These are phyloP conservation scores for Trypanosoma scelopori DNA, from an alignment of 208 protist species.

Conservation along the genomic window DNA sequence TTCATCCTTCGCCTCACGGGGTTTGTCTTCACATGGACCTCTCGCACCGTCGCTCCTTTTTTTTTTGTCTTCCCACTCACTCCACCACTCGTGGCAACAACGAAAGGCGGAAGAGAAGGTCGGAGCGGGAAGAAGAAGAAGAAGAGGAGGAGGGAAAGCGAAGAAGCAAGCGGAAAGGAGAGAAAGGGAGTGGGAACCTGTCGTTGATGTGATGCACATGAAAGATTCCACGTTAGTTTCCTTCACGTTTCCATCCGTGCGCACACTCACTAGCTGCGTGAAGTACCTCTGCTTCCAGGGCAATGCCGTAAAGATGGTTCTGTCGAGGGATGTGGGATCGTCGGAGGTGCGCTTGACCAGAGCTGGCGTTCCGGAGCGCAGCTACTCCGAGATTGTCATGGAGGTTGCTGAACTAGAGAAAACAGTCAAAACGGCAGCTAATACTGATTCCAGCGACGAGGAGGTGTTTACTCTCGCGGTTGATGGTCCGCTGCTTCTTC, in stretches of 20 bases:
- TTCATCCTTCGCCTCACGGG: too few relatives aligned
- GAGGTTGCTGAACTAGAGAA: slow-evolving; percentile 4
- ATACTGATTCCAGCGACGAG: slow-evolving; percentile 14
- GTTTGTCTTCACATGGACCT: too few relatives aligned
- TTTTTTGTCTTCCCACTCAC: too few relatives aligned
- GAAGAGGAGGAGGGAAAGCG: too few relatives aligned
- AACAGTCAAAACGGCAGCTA: background rate
- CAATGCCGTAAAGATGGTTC: slow-evolving; percentile 16
- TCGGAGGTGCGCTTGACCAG: slow-evolving; percentile 35
- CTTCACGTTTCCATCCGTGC: slow-evolving; percentile 27
- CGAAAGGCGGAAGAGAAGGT: too few relatives aligned
- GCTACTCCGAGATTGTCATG: slow-evolving; percentile 48
- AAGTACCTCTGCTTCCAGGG: slow-evolving; percentile 25
- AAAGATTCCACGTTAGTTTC: slow-evolving; percentile 5
- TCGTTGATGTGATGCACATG: slow-evolving; percentile 7
- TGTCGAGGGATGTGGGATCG: background rate
- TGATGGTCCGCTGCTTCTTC: slow-evolving; percentile 40
- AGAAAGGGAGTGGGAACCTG: background rate
- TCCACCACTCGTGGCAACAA: too few relatives aligned
- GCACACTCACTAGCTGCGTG: slow-evolving; percentile 20
- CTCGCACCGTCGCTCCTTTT: too few relatives aligned
- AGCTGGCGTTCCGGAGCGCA: slow-evolving; percentile 47
- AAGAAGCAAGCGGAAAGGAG: too few relatives aligned
- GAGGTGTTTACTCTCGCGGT: slow-evolving; percentile 40
- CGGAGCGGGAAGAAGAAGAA: too few relatives aligned